phyloP scores from a whole-genome alignment of 2,329 filamentous ascomycete species.

The Apiospora kogelbergensis region DNA sequence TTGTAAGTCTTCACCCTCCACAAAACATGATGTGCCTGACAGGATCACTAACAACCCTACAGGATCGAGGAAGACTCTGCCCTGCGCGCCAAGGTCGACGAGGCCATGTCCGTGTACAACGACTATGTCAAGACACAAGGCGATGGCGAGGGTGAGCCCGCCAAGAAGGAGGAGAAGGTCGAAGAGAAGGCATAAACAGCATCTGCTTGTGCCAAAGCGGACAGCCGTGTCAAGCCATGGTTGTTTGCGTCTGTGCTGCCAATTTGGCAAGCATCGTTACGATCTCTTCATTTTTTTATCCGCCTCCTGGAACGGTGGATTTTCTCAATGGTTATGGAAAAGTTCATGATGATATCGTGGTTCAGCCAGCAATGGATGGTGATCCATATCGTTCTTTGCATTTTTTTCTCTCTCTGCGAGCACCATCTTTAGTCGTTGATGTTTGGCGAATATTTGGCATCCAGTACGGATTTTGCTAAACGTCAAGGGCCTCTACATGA shows the following conservation, averaged over 20 bases:
- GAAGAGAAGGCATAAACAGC: slow-evolving; percentile 52
- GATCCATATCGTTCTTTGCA: slow-evolving; percentile 31
- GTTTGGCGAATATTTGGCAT: slow-evolving; percentile 21
- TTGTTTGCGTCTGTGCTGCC: slow-evolving; percentile 8
- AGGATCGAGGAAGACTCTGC: slow-evolving; percentile 88
- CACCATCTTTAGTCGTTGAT: slow-evolving; percentile 19
- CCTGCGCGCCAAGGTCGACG: slow-evolving; percentile 93
- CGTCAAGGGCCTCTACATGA: slow-evolving; percentile 20
- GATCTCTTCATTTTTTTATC: slow-evolving; percentile 16
- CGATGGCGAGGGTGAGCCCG: slow-evolving; percentile 35
- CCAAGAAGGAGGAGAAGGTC: slow-evolving; percentile 52
- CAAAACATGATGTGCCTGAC: background rate
- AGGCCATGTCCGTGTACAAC: slow-evolving; percentile 95
- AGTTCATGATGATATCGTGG: slow-evolving; percentile 30
- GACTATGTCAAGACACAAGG: slow-evolving; percentile 93
- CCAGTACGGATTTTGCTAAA: slow-evolving; percentile 20
- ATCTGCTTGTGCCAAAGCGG: slow-evolving; percentile 7
- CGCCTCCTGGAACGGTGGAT: slow-evolving; percentile 17
- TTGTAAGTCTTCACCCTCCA: slow-evolving; percentile 66
- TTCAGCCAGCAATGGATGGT: slow-evolving; percentile 20
- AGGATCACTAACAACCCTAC: slow-evolving; percentile 17
- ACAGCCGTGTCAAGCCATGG: background rate
- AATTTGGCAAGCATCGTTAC: slow-evolving; percentile 16
- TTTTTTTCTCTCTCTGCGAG: slow-evolving; percentile 21
- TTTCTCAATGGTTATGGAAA: slow-evolving; percentile 32